phyloP scores from a whole-genome alignment of 1,284 basidiomycete species.

The Pascua sp. region DNA sequence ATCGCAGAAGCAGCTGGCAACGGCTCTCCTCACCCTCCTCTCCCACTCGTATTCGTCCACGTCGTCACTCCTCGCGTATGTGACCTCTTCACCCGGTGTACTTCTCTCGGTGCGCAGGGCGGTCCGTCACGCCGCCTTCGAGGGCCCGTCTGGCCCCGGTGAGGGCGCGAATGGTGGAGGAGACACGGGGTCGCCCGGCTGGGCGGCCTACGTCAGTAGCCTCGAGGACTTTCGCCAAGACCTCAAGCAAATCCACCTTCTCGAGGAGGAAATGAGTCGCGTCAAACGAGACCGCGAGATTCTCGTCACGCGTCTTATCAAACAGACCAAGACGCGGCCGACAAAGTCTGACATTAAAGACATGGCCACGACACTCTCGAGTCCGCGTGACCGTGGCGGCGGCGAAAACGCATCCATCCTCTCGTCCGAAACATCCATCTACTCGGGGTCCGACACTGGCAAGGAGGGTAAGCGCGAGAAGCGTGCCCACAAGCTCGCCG shows the following conservation, averaged over 20 bases:
- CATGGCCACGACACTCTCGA: slow-evolving; percentile 24
- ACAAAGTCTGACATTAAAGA: slow-evolving; percentile 44
- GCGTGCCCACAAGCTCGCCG: slow-evolving; percentile 43
- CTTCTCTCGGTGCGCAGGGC: slow-evolving; percentile 41
- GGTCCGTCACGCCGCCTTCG: slow-evolving; percentile 48
- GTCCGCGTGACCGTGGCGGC: slow-evolving; percentile 3
- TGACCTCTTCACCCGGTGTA: slow-evolving; percentile 49
- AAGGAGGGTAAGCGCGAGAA: slow-evolving; percentile 38
- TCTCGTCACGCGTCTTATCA: slow-evolving; percentile 47
- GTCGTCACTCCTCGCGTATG: slow-evolving; percentile 49
- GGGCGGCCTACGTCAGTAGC: slow-evolving; percentile 44
- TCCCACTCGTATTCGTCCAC: slow-evolving; percentile 50
- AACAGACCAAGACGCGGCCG: slow-evolving; percentile 46
- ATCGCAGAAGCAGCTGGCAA: slow-evolving; percentile 46
- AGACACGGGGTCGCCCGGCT: slow-evolving; percentile 36
- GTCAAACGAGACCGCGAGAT: slow-evolving; percentile 50
- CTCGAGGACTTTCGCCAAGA: slow-evolving; percentile 49
- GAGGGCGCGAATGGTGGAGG: slow-evolving; percentile 6
- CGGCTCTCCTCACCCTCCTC: slow-evolving; percentile 45
- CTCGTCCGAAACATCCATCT: slow-evolving; percentile 30
- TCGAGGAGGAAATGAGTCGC: slow-evolving; percentile 48
- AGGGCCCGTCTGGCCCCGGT: slow-evolving; percentile 41
- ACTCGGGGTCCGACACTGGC: slow-evolving; percentile 27
- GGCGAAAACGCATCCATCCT: slow-evolving; percentile 10
- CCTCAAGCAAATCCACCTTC: slow-evolving; percentile 48